Conservation (phyloP, 306 rosid species). For the Begonia loranthoides region DNA sequence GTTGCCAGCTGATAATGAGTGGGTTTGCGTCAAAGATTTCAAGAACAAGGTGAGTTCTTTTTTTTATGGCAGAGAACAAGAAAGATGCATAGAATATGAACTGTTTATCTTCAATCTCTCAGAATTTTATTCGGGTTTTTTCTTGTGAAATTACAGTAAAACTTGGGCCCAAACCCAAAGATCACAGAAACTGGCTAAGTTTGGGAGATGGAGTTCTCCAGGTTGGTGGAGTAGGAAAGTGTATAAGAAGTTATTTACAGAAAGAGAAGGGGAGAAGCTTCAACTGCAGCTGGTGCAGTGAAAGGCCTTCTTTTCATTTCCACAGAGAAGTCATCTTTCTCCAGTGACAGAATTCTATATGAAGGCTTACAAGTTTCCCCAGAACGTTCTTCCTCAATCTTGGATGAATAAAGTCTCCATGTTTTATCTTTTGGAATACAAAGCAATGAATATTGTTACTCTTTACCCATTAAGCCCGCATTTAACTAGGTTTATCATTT, state of each 20-base stretch:
- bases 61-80: no score
- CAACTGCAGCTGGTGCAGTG: constrained; percentile 70
- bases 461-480: no score
- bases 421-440: no score
- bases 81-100: no score
- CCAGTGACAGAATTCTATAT: constrained; percentile 49
- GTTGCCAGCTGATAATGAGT: no score
- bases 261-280: constrained; percentile 52
- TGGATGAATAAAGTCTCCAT: no score
- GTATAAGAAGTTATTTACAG: constrained; percentile 36
- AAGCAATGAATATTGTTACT: no score
- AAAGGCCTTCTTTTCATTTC: constrained; percentile 82
- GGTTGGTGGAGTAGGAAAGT: constrained; percentile 58
- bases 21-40: constrained; percentile 22
- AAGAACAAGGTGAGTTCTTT: constrained; percentile 17
- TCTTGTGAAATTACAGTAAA: constrained; percentile 63
- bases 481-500: no score
- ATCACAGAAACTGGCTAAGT: constrained; percentile 49
- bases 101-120: no score
- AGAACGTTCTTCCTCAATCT: constrained; percentile 21
- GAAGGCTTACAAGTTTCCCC: constrained; percentile 25
- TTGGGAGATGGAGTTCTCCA: constrained; percentile 54
- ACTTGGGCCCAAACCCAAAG: constrained; percentile 40
- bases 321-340: constrained; percentile 53
- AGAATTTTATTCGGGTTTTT: no score